A percentile compares a stretch with the other conserved stretches of the same genome.
phyloP scores from a whole-genome alignment of 2,329 filamentous ascomycete genomes.

The Xylaria sp. region DNA sequence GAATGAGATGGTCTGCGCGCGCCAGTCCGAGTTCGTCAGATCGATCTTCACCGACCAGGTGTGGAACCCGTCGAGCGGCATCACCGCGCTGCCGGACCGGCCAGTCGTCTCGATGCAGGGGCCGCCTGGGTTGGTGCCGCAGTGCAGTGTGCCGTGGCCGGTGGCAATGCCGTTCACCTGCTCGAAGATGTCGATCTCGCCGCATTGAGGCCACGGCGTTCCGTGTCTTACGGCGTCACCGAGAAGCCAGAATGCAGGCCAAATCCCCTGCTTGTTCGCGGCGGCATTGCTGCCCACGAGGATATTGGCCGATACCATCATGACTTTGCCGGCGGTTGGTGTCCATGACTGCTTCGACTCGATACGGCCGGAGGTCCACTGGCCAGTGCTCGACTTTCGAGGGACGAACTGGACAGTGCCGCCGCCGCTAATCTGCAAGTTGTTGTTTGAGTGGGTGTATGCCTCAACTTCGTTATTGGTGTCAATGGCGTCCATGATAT shows the following conservation, averaged over 20 bases:
- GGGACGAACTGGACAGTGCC: slow-evolving; percentile 64
- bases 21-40: slow-evolving; percentile 57
- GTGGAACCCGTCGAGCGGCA: slow-evolving; percentile 58
- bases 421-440: slow-evolving; percentile 62
- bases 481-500: slow-evolving; percentile 51
- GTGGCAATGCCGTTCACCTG: slow-evolving; percentile 60
- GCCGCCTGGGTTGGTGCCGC: slow-evolving; percentile 57
- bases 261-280: slow-evolving; percentile 61
- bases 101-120: slow-evolving; percentile 64
- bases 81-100: slow-evolving; percentile 48
- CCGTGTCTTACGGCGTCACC: slow-evolving; percentile 61
- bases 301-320: slow-evolving; percentile 58
- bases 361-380: slow-evolving; percentile 66
- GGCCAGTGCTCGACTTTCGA: slow-evolving; percentile 50
- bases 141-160: slow-evolving; percentile 64
- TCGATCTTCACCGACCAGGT: slow-evolving; percentile 63
- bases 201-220: slow-evolving; percentile 61
- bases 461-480: slow-evolving; percentile 64
- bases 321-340: slow-evolving; percentile 57
- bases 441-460: slow-evolving; percentile 58
- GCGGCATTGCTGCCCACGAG: slow-evolving; percentile 57
- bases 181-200: slow-evolving; percentile 69
- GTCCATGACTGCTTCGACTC: slow-evolving; percentile 61
- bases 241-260: slow-evolving; percentile 69
- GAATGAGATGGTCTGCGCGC: slow-evolving; percentile 63